Conservation (phyloP, 257 asterid genomes). For the Lycium ferocissimum region DNA sequence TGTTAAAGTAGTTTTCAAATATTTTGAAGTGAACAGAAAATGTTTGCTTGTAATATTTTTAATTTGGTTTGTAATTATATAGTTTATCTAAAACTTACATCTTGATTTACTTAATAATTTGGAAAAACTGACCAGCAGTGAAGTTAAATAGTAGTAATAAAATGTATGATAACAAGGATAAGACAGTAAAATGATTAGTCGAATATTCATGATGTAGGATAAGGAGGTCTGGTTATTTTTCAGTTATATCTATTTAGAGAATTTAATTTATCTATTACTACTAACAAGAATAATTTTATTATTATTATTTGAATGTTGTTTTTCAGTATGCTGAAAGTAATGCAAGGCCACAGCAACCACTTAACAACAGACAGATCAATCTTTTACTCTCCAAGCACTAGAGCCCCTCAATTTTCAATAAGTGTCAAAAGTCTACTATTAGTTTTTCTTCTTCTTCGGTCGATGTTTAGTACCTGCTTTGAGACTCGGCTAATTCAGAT, state of each 20-base stretch:
- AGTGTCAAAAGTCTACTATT: background rate
- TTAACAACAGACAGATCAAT: constrained; percentile 41
- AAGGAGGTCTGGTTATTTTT: background rate
- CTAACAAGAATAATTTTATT: background rate
- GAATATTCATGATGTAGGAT: background rate
- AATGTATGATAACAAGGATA: background rate
- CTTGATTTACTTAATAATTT: background rate
- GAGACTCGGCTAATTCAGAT: background rate
- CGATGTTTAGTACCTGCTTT: background rate
- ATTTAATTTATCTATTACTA: background rate
- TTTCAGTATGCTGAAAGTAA: constrained; percentile 62
- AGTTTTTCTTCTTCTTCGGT: too few species aligned
- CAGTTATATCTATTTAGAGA: background rate
- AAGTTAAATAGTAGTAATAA: background rate
- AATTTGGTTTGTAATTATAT: background rate
- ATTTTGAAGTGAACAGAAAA: background rate
- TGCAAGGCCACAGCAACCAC: constrained; percentile 71
- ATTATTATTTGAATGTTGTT: background rate
- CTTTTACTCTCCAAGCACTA: constrained; percentile 43
- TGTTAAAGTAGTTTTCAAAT: background rate
- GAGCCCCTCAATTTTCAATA: background rate
- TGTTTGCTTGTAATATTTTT: background rate
- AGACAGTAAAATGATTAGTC: background rate
- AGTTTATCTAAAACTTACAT: background rate
- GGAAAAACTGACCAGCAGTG: background rate